A percentile compares a stretch with the other conserved stretches of the same genome.
These are phyloP conservation scores for Colletotrichum shisoi DNA, from an alignment of 2,329 filamentous ascomycete genomes.

Conservation along the genomic window DNA sequence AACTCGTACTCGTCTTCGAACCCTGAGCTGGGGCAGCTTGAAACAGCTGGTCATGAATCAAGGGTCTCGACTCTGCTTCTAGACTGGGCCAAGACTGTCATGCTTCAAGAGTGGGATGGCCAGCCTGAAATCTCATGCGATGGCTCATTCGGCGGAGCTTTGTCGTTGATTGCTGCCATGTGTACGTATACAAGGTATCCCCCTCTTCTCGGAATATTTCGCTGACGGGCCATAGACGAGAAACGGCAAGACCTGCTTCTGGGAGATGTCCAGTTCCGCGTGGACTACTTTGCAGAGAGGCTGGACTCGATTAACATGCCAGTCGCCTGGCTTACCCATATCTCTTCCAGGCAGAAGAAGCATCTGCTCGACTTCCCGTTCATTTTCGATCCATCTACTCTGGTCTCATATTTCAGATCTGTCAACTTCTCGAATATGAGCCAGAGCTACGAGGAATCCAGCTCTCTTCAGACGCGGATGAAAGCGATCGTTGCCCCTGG, in stretches of 20 bases:
- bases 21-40: conserved; percentile 59
- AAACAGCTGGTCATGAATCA: conserved; percentile 65
- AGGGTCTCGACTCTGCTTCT: conserved; percentile 65
- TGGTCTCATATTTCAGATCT: conserved; percentile 85
- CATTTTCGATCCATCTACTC: conserved; percentile 74
- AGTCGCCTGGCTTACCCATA: conserved; percentile 71
- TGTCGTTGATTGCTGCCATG: conserved; percentile 76
- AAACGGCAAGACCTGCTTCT: conserved; percentile 71
- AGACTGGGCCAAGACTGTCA: conserved; percentile 77
- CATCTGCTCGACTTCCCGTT: conserved; percentile 84
- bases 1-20: conserved; percentile 55
- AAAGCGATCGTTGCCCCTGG: conserved; percentile 63
- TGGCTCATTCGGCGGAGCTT: conserved; percentile 76
- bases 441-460: conserved; percentile 75
- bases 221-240: conserved; percentile 57
- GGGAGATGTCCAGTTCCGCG: conserved; percentile 73
- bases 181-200: conserved; percentile 61
- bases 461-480: conserved; percentile 64
- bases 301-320: conserved; percentile 80
- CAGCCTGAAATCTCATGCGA: conserved; percentile 73
- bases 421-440: conserved; percentile 91
- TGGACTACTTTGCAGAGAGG: conserved; percentile 77
- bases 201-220: neutral
- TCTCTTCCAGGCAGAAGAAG: conserved; percentile 66
- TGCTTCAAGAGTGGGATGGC: conserved; percentile 84